phyloP scores from a whole-genome alignment of 139 green algal genomes.

The Coelastrella sp. region DNA sequence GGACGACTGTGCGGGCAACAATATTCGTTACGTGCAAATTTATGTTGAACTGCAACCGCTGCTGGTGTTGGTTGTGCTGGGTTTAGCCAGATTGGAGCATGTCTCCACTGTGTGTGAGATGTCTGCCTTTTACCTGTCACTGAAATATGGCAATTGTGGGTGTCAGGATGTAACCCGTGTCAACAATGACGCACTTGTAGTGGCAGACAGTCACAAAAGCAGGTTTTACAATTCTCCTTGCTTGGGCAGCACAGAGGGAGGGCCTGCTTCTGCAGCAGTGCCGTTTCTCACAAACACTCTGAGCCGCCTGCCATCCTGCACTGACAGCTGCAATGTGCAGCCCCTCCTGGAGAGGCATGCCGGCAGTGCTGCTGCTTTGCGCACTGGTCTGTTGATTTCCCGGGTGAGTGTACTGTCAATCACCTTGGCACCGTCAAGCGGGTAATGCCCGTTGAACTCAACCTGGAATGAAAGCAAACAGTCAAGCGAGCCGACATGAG shows the following conservation, averaged over 20 bases:
- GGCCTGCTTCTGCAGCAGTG: not conserved
- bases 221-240: constrained; percentile 1
- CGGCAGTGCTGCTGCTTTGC: constrained; percentile 27
- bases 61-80: no score
- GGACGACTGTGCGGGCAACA: no score
- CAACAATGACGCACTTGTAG: no score
- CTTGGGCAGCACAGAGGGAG: not conserved
- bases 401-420: constrained; percentile 67
- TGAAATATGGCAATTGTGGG: no score
- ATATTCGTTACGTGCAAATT: no score
- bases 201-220: no score
- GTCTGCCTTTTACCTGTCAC: no score
- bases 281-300: not conserved
- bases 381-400: constrained; percentile 66
- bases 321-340: not conserved
- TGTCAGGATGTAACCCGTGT: no score
- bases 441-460: constrained; percentile 74
- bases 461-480: constrained; percentile 50
- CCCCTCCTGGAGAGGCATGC: not conserved
- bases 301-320: not conserved
- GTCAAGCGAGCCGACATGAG: no score
- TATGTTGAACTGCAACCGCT: no score
- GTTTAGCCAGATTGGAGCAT: no score
- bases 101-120: no score
- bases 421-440: constrained; percentile 82